Evolutionary conservation across 106 monocot species (phyloP), one percentile per base, ranked within the genome.

Genomic region (Platanthera zijinensis): DNA sequence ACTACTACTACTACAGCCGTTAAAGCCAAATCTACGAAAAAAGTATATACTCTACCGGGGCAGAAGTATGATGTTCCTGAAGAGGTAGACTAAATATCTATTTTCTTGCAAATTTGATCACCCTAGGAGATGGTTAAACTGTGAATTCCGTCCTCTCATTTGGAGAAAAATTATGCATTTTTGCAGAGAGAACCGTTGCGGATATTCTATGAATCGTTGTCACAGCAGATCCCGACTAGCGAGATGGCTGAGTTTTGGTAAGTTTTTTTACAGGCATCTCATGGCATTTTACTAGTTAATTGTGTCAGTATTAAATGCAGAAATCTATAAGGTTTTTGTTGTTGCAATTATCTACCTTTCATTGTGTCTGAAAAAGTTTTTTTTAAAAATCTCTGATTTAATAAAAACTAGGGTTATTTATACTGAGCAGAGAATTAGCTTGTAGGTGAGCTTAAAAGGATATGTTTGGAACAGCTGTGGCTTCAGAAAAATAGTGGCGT

Each of bases 211-310:
- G 89, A 97, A 84, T 93, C 91, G 11, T 83, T 97, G 81, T 97
- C 87, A 47, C 87, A 94, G 80, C 96, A 97, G 87, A 97, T 97
- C 70, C 96, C 96, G 57, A 84, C 91, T 18, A 97, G 96, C 32
- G 93, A 93, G 81, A 97, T 97, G 96, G 96, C 96, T 54, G 93
- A 97, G 77, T 86, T 97, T 76, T 97, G 93, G 96, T 97, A 82
- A 18, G 83, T 51, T 32, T 71, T 45, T 48, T 46, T 50, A 25
- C 30, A 21, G 50, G 39, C 39, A 39, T 59, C 10, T 48, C 48
- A 78, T 78, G 61, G 49, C n/a, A 18, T 59, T 56, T 59, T 59
- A 59, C 21, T 19, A 18, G 1, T 11, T 17, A 56, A 56, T 61
- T 61, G 21, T 61, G 19, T 61, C 21, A 61, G 8, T 21, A 18